Percentiles rank a stretch among this genome's conserved stretches.
Conservation (phyloP, 305 asterid species). For the Solanum hybrid region DNA sequence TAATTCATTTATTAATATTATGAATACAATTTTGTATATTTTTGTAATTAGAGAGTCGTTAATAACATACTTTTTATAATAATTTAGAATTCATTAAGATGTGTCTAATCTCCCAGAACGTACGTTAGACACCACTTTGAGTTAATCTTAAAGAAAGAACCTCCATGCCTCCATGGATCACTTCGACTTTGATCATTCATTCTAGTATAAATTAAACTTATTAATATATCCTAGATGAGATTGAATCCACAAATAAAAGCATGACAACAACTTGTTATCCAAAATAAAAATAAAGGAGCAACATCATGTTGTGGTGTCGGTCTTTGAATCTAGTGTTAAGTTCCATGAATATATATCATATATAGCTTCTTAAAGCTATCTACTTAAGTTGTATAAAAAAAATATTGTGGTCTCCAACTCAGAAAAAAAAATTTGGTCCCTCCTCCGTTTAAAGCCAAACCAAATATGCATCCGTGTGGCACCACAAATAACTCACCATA, state of each 20-base stretch:
- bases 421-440: neutral
- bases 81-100: neutral
- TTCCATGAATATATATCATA: neutral
- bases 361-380: neutral
- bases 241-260: neutral
- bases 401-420: neutral
- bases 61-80: neutral
- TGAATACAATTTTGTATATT: neutral
- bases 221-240: neutral
- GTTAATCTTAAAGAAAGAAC: neutral
- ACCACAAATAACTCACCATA: neutral
- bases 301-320: slow-evolving; percentile 1
- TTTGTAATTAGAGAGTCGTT: neutral
- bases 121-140: neutral
- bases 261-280: slow-evolving; percentile 4
- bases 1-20: neutral
- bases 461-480: neutral
- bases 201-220: neutral
- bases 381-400: no score
- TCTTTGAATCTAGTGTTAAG: neutral
- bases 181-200: neutral
- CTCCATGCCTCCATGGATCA: neutral
- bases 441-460: neutral
- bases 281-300: neutral
- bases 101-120: neutral